phyloP scores from a whole-genome alignment of 371 early-diverging fungal species.

The Lichtheimia ramosa region DNA sequence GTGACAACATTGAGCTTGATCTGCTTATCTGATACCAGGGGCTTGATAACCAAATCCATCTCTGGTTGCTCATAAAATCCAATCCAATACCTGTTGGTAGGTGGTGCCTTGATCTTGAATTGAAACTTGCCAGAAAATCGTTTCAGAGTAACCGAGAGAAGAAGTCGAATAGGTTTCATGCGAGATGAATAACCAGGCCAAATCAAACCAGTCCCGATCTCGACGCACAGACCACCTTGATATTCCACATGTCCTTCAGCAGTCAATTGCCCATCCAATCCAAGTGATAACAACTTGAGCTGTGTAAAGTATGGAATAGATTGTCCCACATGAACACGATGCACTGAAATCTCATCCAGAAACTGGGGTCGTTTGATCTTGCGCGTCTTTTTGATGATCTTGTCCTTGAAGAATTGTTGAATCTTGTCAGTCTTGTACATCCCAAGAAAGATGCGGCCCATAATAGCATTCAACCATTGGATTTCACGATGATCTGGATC shows the following conservation, averaged over 20 bases:
- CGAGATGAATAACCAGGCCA: slow-evolving; percentile 41
- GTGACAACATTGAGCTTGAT: slow-evolving; percentile 76
- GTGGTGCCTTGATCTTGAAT: slow-evolving; percentile 80
- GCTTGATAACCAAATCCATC: slow-evolving; percentile 77
- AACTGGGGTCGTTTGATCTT: slow-evolving; percentile 71
- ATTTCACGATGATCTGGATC: slow-evolving; percentile 57
- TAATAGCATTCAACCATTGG: slow-evolving; percentile 89
- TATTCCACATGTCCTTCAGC: slow-evolving; percentile 79
- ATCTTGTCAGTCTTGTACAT: slow-evolving; percentile 67
- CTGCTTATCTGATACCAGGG: slow-evolving; percentile 82
- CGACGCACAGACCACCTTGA: slow-evolving; percentile 69
- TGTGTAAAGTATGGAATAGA: slow-evolving; percentile 79
- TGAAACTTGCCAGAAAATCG: slow-evolving; percentile 69
- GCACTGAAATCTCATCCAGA: slow-evolving; percentile 77
- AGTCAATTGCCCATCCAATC: slow-evolving; percentile 67
- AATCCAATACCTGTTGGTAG: slow-evolving; percentile 86
- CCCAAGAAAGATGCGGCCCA: slow-evolving; percentile 77
- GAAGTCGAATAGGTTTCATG: slow-evolving; percentile 73
- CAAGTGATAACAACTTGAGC: slow-evolving; percentile 68
- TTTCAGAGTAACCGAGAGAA: slow-evolving; percentile 72
- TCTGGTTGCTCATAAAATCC: slow-evolving; percentile 81
- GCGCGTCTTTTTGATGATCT: slow-evolving; percentile 60
- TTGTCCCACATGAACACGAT: slow-evolving; percentile 76
- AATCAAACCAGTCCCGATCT: slow-evolving; percentile 63
- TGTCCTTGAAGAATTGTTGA: slow-evolving; percentile 58